Base-by-base conservation (phyloP, 2,329 filamentous ascomycete species). In the Plectosphaerella cucumerina region DNA sequence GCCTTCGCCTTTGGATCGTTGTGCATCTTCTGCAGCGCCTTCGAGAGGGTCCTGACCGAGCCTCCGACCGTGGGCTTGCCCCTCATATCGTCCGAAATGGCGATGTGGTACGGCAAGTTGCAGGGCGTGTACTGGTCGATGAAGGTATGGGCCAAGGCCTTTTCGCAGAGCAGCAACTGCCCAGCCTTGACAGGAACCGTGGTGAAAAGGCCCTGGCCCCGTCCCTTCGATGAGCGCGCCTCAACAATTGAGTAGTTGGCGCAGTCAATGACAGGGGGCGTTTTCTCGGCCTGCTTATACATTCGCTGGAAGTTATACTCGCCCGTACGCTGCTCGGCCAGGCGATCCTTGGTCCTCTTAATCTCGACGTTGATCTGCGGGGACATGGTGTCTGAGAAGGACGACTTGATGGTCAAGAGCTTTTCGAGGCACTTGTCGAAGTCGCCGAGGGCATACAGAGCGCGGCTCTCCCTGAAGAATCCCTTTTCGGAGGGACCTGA, bases 111-210 rank as follows among this genome's bases (percentile, higher is more conserved):
- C 1, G 51, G 61, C 12, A 56, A 51, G 4, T 58, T 61, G 6
- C 50, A 54, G 8, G 35, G 47, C 9, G 52, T 56, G 9, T 59
- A 56, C 4, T 58, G 60, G 33, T 53, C 64, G 4, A 12, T 44
- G 34, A 64, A 72, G 18, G 54, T 64, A 58, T 79, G 69, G 0
- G 61, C 61, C 56, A 82, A 80, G 0, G 79, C 78, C 53, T 82
- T 84, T 53, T 83, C 80, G 44, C 77, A 82, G 1, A 83, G 56
- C 0, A 84, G 60, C 2, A 82, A 63, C 4, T 81, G 74, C 0
- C 79, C 79, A 0, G 73, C 70, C 35, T 67, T 65, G 2, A 83
- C 74, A 0, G 65, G 57, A 18, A 65, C 61, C 1, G 71, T 78
- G 0, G 74, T 76, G 56, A 82, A 84, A 0, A 82, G 61, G 0